Percentiles rank a stretch among this genome's conserved stretches.
phyloP scores from a whole-genome alignment of 2,329 filamentous ascomycete species.

The Monosporascus sp. region DNA sequence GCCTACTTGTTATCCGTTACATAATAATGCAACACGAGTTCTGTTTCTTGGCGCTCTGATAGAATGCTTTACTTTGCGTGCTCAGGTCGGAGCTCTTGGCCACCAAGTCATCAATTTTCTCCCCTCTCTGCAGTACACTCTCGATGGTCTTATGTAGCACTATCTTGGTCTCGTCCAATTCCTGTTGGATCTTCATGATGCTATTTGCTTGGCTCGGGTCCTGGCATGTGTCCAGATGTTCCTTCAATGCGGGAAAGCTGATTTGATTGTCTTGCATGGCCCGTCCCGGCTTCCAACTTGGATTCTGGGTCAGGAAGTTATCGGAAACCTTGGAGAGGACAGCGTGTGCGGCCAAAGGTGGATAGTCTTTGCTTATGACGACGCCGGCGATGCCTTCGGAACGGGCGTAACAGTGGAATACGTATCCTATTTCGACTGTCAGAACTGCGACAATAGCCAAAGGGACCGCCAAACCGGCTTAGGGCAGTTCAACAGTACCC shows the following conservation, averaged over 20 bases:
- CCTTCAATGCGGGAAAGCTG: constrained; percentile 68
- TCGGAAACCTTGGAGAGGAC: constrained; percentile 82
- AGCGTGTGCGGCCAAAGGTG: constrained; percentile 75
- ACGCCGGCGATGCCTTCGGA: constrained; percentile 71
- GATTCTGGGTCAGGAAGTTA: constrained; percentile 76
- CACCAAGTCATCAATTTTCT: constrained; percentile 94
- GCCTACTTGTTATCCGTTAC: constrained; percentile 33
- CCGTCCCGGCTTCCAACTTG: constrained; percentile 60
- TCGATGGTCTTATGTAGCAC: constrained; percentile 96
- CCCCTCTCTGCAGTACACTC: constrained; percentile 78
- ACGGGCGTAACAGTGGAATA: constrained; percentile 72
- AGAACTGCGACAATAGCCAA: not conserved
- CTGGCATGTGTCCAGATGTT: constrained; percentile 71
- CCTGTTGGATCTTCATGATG: constrained; percentile 92
- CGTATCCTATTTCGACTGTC: constrained; percentile 48
- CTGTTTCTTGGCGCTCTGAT: constrained; percentile 78
- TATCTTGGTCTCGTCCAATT: constrained; percentile 96
- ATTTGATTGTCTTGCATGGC: constrained; percentile 38
- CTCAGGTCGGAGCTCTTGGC: constrained; percentile 89
- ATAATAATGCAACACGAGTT: constrained; percentile 71
- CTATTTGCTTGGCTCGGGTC: constrained; percentile 85
- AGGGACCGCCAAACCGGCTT: no score
- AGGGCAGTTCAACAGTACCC: constrained; percentile 37
- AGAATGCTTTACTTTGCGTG: constrained; percentile 96
- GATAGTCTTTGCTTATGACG: constrained; percentile 74